Base-by-base conservation (phyloP, 106 monocot genomes). In the Apostasia shenzhenica region DNA sequence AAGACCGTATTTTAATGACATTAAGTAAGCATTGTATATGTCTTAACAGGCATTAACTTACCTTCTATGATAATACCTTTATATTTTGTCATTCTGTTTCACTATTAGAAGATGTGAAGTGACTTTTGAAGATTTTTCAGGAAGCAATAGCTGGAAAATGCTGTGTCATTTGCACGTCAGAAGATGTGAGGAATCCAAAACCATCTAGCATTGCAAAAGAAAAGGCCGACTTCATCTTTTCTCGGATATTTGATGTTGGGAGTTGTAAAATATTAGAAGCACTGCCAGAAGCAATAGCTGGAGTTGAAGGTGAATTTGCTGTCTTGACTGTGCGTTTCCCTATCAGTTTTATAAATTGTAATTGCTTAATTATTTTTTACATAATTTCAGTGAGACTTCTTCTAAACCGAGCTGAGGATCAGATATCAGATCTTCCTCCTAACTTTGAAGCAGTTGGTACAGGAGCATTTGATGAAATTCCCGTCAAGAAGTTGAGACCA, bases 71-170 rank as follows among this genome's bases (percentile, higher is more conserved):
- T 26, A 26, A 26, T 26, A 26, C 26, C 26, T 26, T 26, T 26
- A 26, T 26, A 26, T 26, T 26, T 26, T 26, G 26, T 26, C 26
- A 26, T 26, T 26, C 26, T 26, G 26, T 26, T 64, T n/a, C 48
- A 8, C 48, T 43, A 65, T 65, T 48, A 65, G 10, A 8, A 48
- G 48, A 65, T 14, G 45, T 48, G 48, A 65, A 47, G 10, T 65
- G 8, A 65, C 45, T 62, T 43, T 37, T 43, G 14, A 65, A 43
- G 14, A 57, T 67, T 1, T 59, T 59, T 55, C 59, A 87, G 87
- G 87, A 87, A 78, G 72, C 83, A 63, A 72, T 87, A 59, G 77
- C 77, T 74, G 87, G 80, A 51, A 87, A 83, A 67, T 87, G 87
- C 61, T 63, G 48, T 75, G 87, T 87, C 4, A 70, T 82, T 50